A percentile compares a stretch with the other conserved stretches of the same genome.
Evolutionary conservation across 2,329 filamentous ascomycete species (phyloP).

Genomic region (Exophiala oligosperma): DNA sequence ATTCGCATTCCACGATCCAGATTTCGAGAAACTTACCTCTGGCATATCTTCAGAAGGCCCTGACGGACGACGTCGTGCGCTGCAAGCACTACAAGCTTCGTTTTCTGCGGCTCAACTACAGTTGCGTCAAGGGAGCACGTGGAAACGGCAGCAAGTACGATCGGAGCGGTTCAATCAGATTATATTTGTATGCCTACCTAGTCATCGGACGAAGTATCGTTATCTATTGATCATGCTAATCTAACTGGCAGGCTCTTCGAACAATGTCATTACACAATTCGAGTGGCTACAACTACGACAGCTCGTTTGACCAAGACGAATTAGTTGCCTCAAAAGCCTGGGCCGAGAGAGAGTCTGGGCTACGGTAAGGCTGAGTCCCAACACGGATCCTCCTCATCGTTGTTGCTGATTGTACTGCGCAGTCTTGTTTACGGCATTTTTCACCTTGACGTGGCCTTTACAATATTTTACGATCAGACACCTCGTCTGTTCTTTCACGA

Average conservation of each 20-base stretch:
- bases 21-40: constrained; percentile 1
- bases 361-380: too few species aligned
- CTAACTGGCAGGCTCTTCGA: too few species aligned
- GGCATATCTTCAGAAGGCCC: too few species aligned
- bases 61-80: background rate
- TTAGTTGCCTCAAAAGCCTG: too few species aligned
- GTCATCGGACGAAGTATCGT: too few species aligned
- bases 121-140: background rate
- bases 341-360: too few species aligned
- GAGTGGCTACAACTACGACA: too few species aligned
- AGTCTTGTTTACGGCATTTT: constrained; percentile 3
- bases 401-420: too few species aligned
- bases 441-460: constrained; percentile 5
- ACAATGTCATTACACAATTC: too few species aligned
- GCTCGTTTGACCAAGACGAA: too few species aligned
- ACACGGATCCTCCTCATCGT: too few species aligned
- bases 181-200: background rate
- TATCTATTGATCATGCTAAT: too few species aligned
- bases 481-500: constrained; percentile 6
- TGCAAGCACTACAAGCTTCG: constrained; percentile 1
- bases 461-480: background rate
- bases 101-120: constrained; percentile 6
- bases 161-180: background rate
- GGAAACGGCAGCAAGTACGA: background rate
- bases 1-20: background rate